Percentiles rank a stretch among this genome's conserved stretches.
These are phyloP conservation scores for Pythium sukuiense DNA, from an alignment of 352 stramenopile species.

Conservation along the genomic window DNA sequence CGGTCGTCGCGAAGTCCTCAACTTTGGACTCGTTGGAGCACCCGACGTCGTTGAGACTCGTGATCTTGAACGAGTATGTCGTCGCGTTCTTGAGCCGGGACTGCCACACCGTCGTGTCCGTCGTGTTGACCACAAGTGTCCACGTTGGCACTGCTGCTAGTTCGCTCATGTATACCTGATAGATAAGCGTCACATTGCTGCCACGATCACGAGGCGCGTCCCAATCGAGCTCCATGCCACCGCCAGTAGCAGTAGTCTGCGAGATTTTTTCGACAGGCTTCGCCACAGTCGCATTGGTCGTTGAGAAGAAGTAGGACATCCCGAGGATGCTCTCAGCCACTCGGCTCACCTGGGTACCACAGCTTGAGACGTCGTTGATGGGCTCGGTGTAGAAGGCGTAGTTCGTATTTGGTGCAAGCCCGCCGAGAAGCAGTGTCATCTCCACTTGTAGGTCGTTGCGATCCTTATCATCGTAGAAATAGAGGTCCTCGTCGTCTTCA, in stretches of 20 bases:
- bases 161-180: slow-evolving; percentile 58
- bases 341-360: slow-evolving; percentile 12
- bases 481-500: slow-evolving; percentile 4
- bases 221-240: slow-evolving; percentile 48
- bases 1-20: slow-evolving; percentile 39
- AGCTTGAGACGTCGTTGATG: slow-evolving; percentile 53
- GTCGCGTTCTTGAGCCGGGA: slow-evolving; percentile 46
- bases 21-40: slow-evolving; percentile 37
- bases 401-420: slow-evolving; percentile 31
- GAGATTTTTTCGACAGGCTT: slow-evolving; percentile 30
- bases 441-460: slow-evolving; percentile 26
- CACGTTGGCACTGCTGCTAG: slow-evolving; percentile 22
- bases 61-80: slow-evolving; percentile 51
- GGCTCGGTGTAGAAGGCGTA: slow-evolving; percentile 49
- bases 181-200: slow-evolving; percentile 32
- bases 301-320: slow-evolving; percentile 28
- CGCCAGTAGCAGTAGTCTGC: slow-evolving; percentile 45
- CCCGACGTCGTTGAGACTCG: slow-evolving; percentile 46
- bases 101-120: slow-evolving; percentile 46
- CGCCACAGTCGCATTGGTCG: slow-evolving; percentile 25
- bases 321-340: slow-evolving; percentile 3
- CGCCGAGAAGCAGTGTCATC: slow-evolving; percentile 49
- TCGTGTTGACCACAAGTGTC: slow-evolving; percentile 47
- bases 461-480: slow-evolving; percentile 24
- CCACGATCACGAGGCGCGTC: slow-evolving; percentile 45